Percentiles rank a stretch among this genome's conserved stretches.
These are phyloP conservation scores for Russula sp. DNA, from an alignment of 768 basidiomycete species.

Conservation along the genomic window DNA sequence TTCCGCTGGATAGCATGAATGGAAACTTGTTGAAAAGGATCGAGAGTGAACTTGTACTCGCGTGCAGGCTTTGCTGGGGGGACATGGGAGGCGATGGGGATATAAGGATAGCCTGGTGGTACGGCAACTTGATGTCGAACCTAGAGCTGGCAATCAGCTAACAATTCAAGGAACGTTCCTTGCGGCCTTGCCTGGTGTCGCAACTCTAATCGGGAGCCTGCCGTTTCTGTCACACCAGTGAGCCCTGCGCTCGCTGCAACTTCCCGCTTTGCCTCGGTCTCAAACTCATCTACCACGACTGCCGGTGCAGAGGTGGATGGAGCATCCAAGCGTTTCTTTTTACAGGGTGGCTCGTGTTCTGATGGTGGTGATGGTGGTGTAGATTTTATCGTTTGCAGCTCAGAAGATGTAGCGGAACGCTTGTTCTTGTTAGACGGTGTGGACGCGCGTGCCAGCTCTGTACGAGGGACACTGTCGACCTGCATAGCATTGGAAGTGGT, in stretches of 20 bases:
- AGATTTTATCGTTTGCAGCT: slow-evolving; percentile 5
- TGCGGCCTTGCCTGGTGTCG: slow-evolving; percentile 58
- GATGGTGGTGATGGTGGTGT: slow-evolving; percentile 22
- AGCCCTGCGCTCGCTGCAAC: slow-evolving; percentile 85
- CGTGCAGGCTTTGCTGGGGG: slow-evolving; percentile 85
- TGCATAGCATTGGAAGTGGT: slow-evolving; percentile 20
- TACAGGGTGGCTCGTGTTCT: slow-evolving; percentile 38
- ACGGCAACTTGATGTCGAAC: slow-evolving; percentile 96
- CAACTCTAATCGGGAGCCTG: slow-evolving; percentile 64
- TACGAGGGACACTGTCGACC: not conserved
- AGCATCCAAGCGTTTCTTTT: slow-evolving; percentile 48
- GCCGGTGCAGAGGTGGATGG: slow-evolving; percentile 53
- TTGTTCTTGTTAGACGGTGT: slow-evolving; percentile 37
- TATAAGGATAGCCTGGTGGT: slow-evolving; percentile 84
- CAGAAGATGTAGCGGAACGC: slow-evolving; percentile 36
- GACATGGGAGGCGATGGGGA: slow-evolving; percentile 86
- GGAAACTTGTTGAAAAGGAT: slow-evolving; percentile 95
- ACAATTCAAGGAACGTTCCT: slow-evolving; percentile 2
- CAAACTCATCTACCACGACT: slow-evolving; percentile 81
- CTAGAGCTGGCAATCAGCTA: slow-evolving; percentile 31
- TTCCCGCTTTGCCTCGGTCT: slow-evolving; percentile 89
- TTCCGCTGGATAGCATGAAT: slow-evolving; percentile 94
- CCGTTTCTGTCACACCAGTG: slow-evolving; percentile 56
- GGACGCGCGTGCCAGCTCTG: slow-evolving; percentile 24
- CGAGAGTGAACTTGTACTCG: slow-evolving; percentile 92